Percentiles rank a stretch among this genome's conserved stretches.
Conservation (phyloP, 495 filamentous ascomycete species). For the Tuber microsphaerosporum region DNA sequence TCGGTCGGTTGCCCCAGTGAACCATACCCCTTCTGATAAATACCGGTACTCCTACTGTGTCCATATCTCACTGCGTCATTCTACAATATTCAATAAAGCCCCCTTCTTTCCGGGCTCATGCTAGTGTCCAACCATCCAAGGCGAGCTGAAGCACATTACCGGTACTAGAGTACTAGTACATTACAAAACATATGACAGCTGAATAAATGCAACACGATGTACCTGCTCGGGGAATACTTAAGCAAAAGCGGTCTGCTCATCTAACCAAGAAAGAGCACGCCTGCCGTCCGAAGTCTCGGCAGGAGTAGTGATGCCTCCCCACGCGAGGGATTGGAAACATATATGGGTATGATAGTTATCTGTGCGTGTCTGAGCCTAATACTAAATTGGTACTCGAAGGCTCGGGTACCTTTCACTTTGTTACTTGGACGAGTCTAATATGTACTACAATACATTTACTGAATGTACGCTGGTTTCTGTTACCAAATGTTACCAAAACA, state of each 20-base stretch:
- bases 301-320: not conserved
- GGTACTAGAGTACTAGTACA: not conserved
- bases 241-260: not conserved
- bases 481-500: conserved; percentile 1
- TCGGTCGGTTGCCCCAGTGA: not conserved
- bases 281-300: not conserved
- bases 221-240: not conserved
- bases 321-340: too few relatives aligned
- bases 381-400: too few relatives aligned
- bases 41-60: too few relatives aligned
- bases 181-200: too few relatives aligned
- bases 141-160: not conserved
- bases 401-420: too few relatives aligned
- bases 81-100: not conserved
- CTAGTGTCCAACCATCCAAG: not conserved
- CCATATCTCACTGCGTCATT: not conserved
- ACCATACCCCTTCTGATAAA: not conserved
- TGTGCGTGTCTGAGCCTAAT: too few relatives aligned
- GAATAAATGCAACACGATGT: not conserved
- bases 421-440: too few relatives aligned
- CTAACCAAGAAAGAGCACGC: not conserved
- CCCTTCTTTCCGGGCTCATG: not conserved
- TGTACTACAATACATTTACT: too few relatives aligned
- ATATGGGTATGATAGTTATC: too few relatives aligned
- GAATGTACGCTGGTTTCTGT: not conserved